A percentile compares a stretch with the other conserved stretches of the same genome.
Conservation (phyloP, 306 rosid species). For the Astragalus glycyphyllos region DNA sequence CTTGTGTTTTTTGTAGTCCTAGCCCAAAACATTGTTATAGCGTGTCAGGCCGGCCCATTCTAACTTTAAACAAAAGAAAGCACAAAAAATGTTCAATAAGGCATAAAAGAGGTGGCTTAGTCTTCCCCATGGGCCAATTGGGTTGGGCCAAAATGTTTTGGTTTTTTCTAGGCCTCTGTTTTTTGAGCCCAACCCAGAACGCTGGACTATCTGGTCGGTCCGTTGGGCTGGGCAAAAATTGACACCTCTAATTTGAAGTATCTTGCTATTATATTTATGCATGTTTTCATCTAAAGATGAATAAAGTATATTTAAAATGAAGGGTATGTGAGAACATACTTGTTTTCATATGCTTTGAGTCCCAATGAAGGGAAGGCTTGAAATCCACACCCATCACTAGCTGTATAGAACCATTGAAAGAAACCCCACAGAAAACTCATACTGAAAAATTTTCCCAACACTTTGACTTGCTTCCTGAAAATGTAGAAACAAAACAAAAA, state of each 20-base stretch:
- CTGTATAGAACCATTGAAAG: slow-evolving; percentile 66
- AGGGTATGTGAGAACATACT: slow-evolving; percentile 36
- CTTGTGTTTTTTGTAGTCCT: too few species aligned
- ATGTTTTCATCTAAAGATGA: slow-evolving; percentile 15
- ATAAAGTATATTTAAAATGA: slow-evolving; percentile 11
- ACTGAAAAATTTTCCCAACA: slow-evolving; percentile 58
- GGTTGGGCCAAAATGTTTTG: too few species aligned
- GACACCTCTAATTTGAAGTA: slow-evolving; percentile 19
- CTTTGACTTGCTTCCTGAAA: slow-evolving; percentile 63
- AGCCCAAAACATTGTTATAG: too few species aligned
- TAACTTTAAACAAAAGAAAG: too few species aligned
- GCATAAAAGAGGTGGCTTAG: too few species aligned
- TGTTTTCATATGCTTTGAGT: slow-evolving; percentile 52
- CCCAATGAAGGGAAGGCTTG: slow-evolving; percentile 57
- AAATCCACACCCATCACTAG: slow-evolving; percentile 58
- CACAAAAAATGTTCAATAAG: too few species aligned
- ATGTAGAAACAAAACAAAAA: slow-evolving; percentile 26
- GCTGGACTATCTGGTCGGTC: too few species aligned
- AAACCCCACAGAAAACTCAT: slow-evolving; percentile 60
- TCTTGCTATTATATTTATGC: slow-evolving; percentile 18
- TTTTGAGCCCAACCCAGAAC: too few species aligned
- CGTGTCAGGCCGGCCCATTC: too few species aligned
- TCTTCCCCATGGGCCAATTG: too few species aligned
- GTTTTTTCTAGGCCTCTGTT: too few species aligned
- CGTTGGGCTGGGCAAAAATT: too few species aligned